Conservation (phyloP, 2,329 filamentous ascomycete genomes). For the Stagonosporopsis vannaccii region DNA sequence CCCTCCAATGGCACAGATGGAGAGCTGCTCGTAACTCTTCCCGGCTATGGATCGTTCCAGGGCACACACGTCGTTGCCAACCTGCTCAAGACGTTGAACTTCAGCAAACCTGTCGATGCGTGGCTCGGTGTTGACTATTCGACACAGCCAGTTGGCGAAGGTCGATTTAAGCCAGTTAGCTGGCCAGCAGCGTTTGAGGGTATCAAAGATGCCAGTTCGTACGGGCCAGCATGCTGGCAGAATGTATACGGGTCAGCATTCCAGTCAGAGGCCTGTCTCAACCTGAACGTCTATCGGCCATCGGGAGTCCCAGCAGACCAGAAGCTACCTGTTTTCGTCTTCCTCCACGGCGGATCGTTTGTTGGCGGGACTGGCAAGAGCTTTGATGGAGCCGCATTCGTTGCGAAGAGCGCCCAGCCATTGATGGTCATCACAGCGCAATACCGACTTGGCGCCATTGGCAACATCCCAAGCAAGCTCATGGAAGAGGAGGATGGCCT, state of each 20-base stretch:
- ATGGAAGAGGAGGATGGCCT: constrained; percentile 45
- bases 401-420: constrained; percentile 39
- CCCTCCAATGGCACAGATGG: constrained; percentile 20
- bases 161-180: constrained; percentile 52
- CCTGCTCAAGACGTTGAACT: constrained; percentile 37
- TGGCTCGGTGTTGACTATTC: constrained; percentile 60
- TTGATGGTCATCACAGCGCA: constrained; percentile 46
- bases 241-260: constrained; percentile 43
- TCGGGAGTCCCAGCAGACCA: constrained; percentile 33
- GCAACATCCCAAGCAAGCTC: constrained; percentile 42
- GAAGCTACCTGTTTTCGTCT: constrained; percentile 44
- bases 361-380: constrained; percentile 39
- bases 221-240: constrained; percentile 56
- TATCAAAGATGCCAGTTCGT: constrained; percentile 47
- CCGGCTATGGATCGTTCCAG: constrained; percentile 52
- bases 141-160: constrained; percentile 49
- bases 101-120: constrained; percentile 52
- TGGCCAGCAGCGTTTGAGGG: constrained; percentile 54
- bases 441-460: constrained; percentile 46
- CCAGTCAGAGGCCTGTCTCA: constrained; percentile 47
- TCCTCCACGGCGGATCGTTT: constrained; percentile 43
- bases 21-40: constrained; percentile 41
- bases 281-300: constrained; percentile 43
- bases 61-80: constrained; percentile 50
- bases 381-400: constrained; percentile 46